Conservation (phyloP, 208 protist species). For the Crithidia mellificae region DNA sequence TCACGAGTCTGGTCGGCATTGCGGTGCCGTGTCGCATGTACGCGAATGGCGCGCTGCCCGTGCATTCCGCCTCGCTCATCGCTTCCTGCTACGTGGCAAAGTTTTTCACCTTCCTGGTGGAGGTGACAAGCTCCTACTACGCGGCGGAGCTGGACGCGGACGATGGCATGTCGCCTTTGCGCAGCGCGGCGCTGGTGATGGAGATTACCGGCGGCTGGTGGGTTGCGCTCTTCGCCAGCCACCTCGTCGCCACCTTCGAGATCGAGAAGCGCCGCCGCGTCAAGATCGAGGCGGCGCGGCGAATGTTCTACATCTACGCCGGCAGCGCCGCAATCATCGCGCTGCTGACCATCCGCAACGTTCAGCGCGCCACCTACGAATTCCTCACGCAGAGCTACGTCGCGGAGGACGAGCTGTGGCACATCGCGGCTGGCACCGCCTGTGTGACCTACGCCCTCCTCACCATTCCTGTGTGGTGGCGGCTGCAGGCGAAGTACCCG, state of each 20-base stretch:
- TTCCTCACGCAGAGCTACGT: slow-evolving; percentile 81
- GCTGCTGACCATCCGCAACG: slow-evolving; percentile 66
- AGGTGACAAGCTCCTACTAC: slow-evolving; percentile 79
- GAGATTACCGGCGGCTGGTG: slow-evolving; percentile 62
- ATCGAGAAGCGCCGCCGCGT: slow-evolving; percentile 47
- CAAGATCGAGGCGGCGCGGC: slow-evolving; percentile 31
- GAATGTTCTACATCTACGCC: slow-evolving; percentile 41
- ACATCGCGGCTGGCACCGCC: slow-evolving; percentile 60
- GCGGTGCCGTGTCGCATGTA: slow-evolving; percentile 57
- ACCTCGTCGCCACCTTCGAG: slow-evolving; percentile 59
- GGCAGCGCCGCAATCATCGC: slow-evolving; percentile 37
- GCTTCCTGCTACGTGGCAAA: slow-evolving; percentile 79
- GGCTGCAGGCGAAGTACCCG: slow-evolving; percentile 43
- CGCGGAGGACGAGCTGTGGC: slow-evolving; percentile 44
- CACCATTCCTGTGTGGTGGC: slow-evolving; percentile 58
- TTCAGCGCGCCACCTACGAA: slow-evolving; percentile 82
- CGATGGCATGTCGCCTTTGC: slow-evolving; percentile 11
- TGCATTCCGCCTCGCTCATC: slow-evolving; percentile 55
- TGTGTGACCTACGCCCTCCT: slow-evolving; percentile 58
- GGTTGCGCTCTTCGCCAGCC: slow-evolving; percentile 49
- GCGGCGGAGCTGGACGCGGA: slow-evolving; percentile 32
- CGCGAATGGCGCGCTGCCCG: slow-evolving; percentile 55
- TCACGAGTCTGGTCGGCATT: slow-evolving; percentile 72
- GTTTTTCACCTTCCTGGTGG: slow-evolving; percentile 72
- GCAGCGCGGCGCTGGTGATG: slow-evolving; percentile 8